Percentiles rank a stretch among this genome's conserved stretches.
Evolutionary conservation across 768 basidiomycete genomes (phyloP).

Genomic region (Crassisporium funariophilum): DNA sequence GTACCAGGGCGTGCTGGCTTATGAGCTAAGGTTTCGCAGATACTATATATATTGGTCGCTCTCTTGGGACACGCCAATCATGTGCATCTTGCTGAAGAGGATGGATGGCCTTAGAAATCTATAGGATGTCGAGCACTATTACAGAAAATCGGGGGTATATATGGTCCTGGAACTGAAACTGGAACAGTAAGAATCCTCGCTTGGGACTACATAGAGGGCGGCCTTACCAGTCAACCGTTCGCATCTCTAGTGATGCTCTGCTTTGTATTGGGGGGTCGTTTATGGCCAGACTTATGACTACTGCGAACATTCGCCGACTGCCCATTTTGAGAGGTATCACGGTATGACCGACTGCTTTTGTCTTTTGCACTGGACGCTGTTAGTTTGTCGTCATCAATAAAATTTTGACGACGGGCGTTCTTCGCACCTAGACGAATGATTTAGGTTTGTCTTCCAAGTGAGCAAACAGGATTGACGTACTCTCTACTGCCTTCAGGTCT

Average conservation of each 20-base stretch:
- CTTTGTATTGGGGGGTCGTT: neutral
- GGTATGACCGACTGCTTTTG: slow-evolving; percentile 13
- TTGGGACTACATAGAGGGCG: neutral
- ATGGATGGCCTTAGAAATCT: too few relatives aligned
- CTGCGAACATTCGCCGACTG: slow-evolving; percentile 7
- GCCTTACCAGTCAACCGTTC: neutral
- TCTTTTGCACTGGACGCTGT: slow-evolving; percentile 22
- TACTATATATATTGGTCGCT: too few relatives aligned
- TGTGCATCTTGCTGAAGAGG: too few relatives aligned
- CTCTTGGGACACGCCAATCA: too few relatives aligned
- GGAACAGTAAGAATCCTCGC: too few relatives aligned
- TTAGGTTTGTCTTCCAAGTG: neutral
- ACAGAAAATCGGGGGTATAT: too few relatives aligned
- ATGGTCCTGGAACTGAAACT: too few relatives aligned
- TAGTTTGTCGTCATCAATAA: slow-evolving; percentile 25
- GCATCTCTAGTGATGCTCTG: neutral
- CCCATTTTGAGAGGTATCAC: slow-evolving; percentile 16
- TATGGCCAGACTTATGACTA: slow-evolving; percentile 3
- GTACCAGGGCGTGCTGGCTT: slow-evolving; percentile 3
- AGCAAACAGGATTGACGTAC: slow-evolving; percentile 37
- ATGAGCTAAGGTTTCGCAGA: neutral
- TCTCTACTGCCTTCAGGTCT: slow-evolving; percentile 65
- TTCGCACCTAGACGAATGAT: neutral
- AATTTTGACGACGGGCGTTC: slow-evolving; percentile 17
- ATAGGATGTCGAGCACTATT: too few relatives aligned